phyloP scores from a whole-genome alignment of 805 yeast genomes.

The Torulaspora gathmanii region DNA sequence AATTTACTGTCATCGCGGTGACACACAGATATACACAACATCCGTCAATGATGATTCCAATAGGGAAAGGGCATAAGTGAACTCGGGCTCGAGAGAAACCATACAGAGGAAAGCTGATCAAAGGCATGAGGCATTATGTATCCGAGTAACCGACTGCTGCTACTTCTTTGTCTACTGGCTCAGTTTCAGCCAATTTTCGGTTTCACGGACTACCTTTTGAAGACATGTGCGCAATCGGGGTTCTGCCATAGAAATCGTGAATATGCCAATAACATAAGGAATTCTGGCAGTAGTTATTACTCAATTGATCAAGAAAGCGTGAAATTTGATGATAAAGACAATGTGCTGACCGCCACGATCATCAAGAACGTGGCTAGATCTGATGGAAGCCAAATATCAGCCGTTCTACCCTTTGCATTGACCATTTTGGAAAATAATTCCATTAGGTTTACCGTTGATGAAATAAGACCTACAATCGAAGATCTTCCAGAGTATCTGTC shows the following conservation, averaged over 20 bases:
- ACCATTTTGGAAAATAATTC: slow-evolving; percentile 49
- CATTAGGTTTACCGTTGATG: slow-evolving; percentile 64
- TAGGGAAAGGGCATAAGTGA: neutral
- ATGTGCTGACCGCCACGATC: slow-evolving; percentile 44
- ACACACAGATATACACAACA: neutral
- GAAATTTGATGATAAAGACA: slow-evolving; percentile 24
- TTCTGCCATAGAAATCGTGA: slow-evolving; percentile 78
- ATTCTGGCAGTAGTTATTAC: slow-evolving; percentile 38
- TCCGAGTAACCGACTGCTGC: neutral
- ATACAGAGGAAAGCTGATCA: neutral
- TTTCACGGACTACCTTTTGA: slow-evolving; percentile 66
- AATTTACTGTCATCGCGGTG: neutral
- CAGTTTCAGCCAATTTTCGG: slow-evolving; percentile 24
- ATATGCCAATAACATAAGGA: slow-evolving; percentile 46
- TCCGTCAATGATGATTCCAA: neutral
- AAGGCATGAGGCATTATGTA: neutral
- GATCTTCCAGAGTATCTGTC: slow-evolving; percentile 32
- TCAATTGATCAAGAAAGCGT: slow-evolving; percentile 39
- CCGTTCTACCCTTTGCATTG: slow-evolving; percentile 53
- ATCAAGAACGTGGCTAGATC: slow-evolving; percentile 39
- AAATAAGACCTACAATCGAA: slow-evolving; percentile 39
- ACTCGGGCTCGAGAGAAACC: neutral
- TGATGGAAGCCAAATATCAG: slow-evolving; percentile 31
- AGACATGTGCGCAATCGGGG: slow-evolving; percentile 73
- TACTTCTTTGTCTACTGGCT: neutral